Evolutionary conservation across 129 eudicot genomes (phyloP).

Genomic region (Chrysanthemum makinoi): DNA sequence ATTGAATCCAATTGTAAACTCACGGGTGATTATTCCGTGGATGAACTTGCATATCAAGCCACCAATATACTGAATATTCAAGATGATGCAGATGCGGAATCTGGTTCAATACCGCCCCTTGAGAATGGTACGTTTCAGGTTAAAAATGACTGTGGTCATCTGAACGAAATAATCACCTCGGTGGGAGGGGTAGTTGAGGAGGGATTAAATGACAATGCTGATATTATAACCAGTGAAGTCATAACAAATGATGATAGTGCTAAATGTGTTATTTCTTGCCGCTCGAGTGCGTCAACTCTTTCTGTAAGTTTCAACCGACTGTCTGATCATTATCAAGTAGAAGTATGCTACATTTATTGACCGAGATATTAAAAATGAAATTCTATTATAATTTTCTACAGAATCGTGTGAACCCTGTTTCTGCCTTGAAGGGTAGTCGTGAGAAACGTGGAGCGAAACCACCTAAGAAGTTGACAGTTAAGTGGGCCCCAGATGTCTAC

Average conservation of each 20-base stretch:
- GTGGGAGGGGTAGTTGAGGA: not conserved
- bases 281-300: constrained; percentile 41
- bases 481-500: constrained; percentile 85
- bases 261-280: constrained; percentile 19
- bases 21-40: constrained; percentile 28
- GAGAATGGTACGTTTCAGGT: constrained; percentile 23
- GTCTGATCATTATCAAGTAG: not conserved
- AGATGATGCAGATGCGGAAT: constrained; percentile 20
- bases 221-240: constrained; percentile 22
- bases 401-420: constrained; percentile 51
- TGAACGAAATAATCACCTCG: not conserved
- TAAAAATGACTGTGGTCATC: constrained; percentile 21
- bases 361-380: not conserved
- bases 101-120: constrained; percentile 22
- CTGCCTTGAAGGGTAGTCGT: constrained; percentile 81
- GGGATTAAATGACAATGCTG: not conserved
- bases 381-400: constrained; percentile 19
- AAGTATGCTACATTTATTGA: too few species aligned
- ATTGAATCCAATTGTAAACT: constrained; percentile 19
- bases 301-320: constrained; percentile 50
- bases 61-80: constrained; percentile 40
- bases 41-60: constrained; percentile 43
- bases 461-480: constrained; percentile 44
- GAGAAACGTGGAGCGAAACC: constrained; percentile 44
- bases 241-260: constrained; percentile 17